Base-by-base conservation (phyloP, 139 green algal species). In the Chlorella sp. region DNA sequence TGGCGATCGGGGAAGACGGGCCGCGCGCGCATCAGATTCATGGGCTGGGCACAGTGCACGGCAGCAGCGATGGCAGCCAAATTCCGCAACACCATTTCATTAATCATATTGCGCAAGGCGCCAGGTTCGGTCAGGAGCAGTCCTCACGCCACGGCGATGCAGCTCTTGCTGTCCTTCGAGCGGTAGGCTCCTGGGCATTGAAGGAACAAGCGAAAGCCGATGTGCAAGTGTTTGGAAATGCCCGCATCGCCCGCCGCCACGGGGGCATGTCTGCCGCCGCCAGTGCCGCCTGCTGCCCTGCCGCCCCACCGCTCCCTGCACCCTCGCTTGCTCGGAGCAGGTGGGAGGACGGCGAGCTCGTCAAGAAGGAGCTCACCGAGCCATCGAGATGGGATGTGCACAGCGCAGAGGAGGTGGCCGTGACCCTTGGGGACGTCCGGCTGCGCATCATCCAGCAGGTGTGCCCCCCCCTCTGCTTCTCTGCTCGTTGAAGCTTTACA, bases 331-430 rank as follows among this genome's bases (percentile, higher is more conserved):
- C 38, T 6, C 48, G 0, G 36, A 51, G n/a, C 43, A 87, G 89
- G 22, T 92, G 89, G 89, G 89, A 91, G 73, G 89, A 92, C 56
- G 89, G 89, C 32, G 46, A 91, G 56, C 65, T 81, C 41, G 69
- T 88, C 13, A 73, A 48, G 22, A 80, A 60, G 32, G 32, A 22
- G 22, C 51, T 89, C 14, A 4, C 64, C 0, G 58, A 51, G 20
- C 89, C 89, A 17, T 77, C 88, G 62, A 74, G 89, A 24, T 92
- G 85, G 89, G 85, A 90, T 54, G 83, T 90, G 72, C 89, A 92
- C 76, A 81, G 85, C 32, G 89, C 89, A 19, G 88, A 92, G 48
- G 68, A 79, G 19, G 74, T 92, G 32, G 73, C 70, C 0, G 81
- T 92, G 54, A 78, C 46, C 4, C 72, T 92, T 19, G 62, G 72